A percentile compares a stretch with the other conserved stretches of the same genome.
These are phyloP conservation scores for Termitomyces sp. DNA, from an alignment of 768 basidiomycete genomes.

Conservation along the genomic window DNA sequence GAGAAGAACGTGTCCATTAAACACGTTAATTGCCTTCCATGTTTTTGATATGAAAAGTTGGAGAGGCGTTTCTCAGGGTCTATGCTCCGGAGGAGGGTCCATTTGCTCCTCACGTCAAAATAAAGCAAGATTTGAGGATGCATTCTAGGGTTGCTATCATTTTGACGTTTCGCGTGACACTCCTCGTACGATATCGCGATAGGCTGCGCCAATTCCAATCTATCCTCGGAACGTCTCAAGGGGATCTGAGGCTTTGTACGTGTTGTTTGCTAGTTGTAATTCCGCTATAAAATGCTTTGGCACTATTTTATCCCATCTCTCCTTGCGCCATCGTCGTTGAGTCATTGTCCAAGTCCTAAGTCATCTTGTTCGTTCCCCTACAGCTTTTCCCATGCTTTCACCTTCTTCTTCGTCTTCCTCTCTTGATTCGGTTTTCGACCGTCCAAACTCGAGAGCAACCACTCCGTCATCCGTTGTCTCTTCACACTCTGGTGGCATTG, in stretches of 20 bases:
- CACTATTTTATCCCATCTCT: slow-evolving; percentile 4
- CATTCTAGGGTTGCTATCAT: neutral
- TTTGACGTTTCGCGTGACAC: neutral
- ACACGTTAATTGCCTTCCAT: neutral
- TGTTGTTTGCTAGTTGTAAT: slow-evolving; percentile 17
- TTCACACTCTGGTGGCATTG: slow-evolving; percentile 10
- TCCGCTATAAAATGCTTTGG: slow-evolving; percentile 22
- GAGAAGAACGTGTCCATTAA: neutral
- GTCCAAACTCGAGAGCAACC: slow-evolving; percentile 27
- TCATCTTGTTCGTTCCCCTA: neutral
- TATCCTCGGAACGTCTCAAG: slow-evolving; percentile 2
- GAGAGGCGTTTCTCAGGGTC: neutral
- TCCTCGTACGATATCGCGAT: neutral
- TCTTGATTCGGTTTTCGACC: slow-evolving; percentile 25
- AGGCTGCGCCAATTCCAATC: neutral
- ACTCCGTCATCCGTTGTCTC: slow-evolving; percentile 22
- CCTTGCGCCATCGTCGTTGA: neutral
- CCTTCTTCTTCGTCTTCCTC: slow-evolving; percentile 26
- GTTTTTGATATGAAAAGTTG: neutral
- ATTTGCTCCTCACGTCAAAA: neutral
- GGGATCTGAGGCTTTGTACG: slow-evolving; percentile 15
- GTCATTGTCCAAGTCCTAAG: neutral
- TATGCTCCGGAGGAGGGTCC: neutral
- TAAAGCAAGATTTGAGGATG: neutral
- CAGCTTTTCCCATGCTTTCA: slow-evolving; percentile 10